These are phyloP conservation scores for Fusarium nematophilum DNA, from an alignment of 2,329 filamentous ascomycete genomes.

Conservation along the genomic window DNA sequence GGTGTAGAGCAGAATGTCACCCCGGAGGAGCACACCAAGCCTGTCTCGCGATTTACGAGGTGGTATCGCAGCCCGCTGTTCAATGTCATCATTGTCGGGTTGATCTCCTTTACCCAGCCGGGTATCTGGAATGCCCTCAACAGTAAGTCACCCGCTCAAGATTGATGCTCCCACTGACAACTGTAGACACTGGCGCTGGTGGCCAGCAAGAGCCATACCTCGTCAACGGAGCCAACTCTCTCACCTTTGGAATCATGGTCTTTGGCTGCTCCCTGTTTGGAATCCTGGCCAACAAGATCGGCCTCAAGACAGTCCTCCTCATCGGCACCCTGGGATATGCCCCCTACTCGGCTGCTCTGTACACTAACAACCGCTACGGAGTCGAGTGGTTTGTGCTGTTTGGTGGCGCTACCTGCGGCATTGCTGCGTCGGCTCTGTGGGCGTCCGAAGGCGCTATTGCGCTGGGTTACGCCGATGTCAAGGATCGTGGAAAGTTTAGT, in stretches of 20 bases:
- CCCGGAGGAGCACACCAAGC: slow-evolving; percentile 24
- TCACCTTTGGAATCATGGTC: slow-evolving; percentile 56
- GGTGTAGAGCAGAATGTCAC: slow-evolving; percentile 12
- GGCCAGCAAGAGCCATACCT: slow-evolving; percentile 64
- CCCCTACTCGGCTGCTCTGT: slow-evolving; percentile 59
- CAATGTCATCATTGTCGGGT: slow-evolving; percentile 64
- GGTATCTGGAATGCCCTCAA: slow-evolving; percentile 68
- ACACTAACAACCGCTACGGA: slow-evolving; percentile 63
- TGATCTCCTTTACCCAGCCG: slow-evolving; percentile 63
- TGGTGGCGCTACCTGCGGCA: slow-evolving; percentile 60
- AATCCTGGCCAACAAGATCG: slow-evolving; percentile 61
- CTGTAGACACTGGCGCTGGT: slow-evolving; percentile 60
- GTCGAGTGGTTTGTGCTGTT: slow-evolving; percentile 64
- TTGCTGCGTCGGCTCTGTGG: slow-evolving; percentile 64
- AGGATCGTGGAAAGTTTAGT: slow-evolving; percentile 58
- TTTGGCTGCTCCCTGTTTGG: slow-evolving; percentile 55
- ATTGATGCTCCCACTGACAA: neutral
- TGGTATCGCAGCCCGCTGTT: slow-evolving; percentile 52
- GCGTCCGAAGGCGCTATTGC: slow-evolving; percentile 63
- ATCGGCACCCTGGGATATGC: slow-evolving; percentile 62
- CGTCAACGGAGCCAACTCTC: slow-evolving; percentile 42
- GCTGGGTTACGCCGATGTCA: slow-evolving; percentile 59
- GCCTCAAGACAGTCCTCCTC: slow-evolving; percentile 58
- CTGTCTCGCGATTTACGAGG: slow-evolving; percentile 37
- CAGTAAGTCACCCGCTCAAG: slow-evolving; percentile 26